These are phyloP conservation scores for Botrytis fragariae DNA, from an alignment of 2,329 filamentous ascomycete species.

Conservation along the genomic window DNA sequence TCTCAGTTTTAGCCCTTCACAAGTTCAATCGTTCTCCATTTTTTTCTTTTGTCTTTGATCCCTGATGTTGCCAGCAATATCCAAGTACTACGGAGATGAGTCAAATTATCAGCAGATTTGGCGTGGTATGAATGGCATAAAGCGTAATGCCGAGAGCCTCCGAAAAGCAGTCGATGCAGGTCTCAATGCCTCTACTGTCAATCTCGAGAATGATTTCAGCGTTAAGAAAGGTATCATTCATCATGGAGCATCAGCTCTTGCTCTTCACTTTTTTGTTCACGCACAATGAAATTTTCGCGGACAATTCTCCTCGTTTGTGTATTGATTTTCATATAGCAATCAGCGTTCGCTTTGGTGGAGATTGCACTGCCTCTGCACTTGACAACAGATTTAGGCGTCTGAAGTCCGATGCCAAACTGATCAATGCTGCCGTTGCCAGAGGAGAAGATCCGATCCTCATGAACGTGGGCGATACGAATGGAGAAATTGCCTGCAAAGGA, in stretches of 20 bases:
- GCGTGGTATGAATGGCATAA: constrained; percentile 27
- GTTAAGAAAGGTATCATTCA: constrained; percentile 27
- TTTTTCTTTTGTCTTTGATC: constrained; percentile 1
- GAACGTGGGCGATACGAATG: constrained; percentile 27
- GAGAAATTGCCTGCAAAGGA: constrained; percentile 12
- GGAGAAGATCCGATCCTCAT: constrained; percentile 41
- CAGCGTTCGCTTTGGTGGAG: constrained; percentile 36
- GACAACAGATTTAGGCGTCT: constrained; percentile 44
- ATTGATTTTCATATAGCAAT: constrained; percentile 28
- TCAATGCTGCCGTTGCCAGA: constrained; percentile 35
- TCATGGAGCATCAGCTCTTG: constrained; percentile 10
- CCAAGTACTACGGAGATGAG: constrained; percentile 43
- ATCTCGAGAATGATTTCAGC: constrained; percentile 19
- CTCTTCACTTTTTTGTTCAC: not conserved
- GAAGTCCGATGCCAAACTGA: constrained; percentile 42
- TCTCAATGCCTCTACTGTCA: constrained; percentile 27
- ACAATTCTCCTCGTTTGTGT: constrained; percentile 22
- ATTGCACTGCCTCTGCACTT: constrained; percentile 39
- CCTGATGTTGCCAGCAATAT: constrained; percentile 47
- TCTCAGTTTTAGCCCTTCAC: not conserved
- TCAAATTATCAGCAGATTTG: constrained; percentile 29
- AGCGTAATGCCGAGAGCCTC: constrained; percentile 26
- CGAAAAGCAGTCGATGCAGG: constrained; percentile 29
- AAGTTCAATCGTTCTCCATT: not conserved
- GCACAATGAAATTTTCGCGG: not conserved